These are phyloP conservation scores for Pulveroboletus sp. DNA, from an alignment of 768 basidiomycete genomes.

Conservation along the genomic window DNA sequence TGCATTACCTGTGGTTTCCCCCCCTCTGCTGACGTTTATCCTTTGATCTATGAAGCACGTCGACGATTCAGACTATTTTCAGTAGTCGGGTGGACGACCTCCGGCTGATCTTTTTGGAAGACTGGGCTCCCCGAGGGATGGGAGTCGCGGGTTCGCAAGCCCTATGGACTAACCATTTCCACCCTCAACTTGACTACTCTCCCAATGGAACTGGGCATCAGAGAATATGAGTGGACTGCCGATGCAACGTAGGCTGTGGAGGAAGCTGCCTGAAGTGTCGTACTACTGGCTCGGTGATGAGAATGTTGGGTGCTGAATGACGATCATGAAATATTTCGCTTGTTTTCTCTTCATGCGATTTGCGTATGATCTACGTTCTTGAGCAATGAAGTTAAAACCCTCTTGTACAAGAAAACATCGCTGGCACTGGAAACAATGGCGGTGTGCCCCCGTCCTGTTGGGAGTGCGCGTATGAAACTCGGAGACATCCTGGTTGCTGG, in stretches of 20 bases:
- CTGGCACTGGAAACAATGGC: too few relatives aligned
- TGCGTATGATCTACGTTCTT: too few relatives aligned
- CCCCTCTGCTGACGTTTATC: neutral
- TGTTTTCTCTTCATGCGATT: too few relatives aligned
- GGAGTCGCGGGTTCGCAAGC: slow-evolving; percentile 56
- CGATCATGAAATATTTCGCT: too few relatives aligned
- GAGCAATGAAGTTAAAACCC: too few relatives aligned
- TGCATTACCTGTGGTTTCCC: slow-evolving; percentile 29
- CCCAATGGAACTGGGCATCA: slow-evolving; percentile 9
- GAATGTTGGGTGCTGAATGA: too few relatives aligned
- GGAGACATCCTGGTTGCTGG: slow-evolving; percentile 6
- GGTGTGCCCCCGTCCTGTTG: too few relatives aligned
- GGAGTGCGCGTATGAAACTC: too few relatives aligned
- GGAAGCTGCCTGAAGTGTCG: too few relatives aligned
- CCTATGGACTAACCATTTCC: slow-evolving; percentile 54
- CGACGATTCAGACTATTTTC: slow-evolving; percentile 52
- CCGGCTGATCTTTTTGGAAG: slow-evolving; percentile 54
- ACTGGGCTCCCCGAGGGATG: slow-evolving; percentile 67
- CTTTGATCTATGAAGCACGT: slow-evolving; percentile 38
- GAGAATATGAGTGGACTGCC: neutral
- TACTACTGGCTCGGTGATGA: too few relatives aligned
- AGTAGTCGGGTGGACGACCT: slow-evolving; percentile 59
- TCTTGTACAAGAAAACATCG: too few relatives aligned
- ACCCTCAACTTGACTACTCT: slow-evolving; percentile 41
- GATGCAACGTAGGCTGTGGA: too few relatives aligned